phyloP scores from a whole-genome alignment of 306 rosid species.

The Citrullus mucosospermus region DNA sequence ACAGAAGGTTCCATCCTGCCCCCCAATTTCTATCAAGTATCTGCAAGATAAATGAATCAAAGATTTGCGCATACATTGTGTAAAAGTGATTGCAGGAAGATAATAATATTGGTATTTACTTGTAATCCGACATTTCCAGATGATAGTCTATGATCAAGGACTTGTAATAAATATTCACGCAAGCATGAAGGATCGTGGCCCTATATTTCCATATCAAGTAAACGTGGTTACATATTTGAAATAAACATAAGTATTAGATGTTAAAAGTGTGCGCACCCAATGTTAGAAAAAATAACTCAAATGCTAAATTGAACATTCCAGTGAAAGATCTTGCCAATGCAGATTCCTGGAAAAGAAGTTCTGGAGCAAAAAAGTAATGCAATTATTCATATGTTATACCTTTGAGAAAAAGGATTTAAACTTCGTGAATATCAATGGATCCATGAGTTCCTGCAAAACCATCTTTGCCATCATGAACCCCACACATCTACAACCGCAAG shows the following conservation, averaged over 20 bases:
- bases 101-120: conserved; percentile 24
- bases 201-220: conserved; percentile 36
- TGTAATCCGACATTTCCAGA: conserved; percentile 73
- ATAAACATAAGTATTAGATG: neutral
- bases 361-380: neutral
- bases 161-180: conserved; percentile 65
- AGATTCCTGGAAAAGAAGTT: neutral
- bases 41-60: conserved; percentile 27
- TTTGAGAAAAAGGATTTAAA: conserved; percentile 74
- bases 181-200: conserved; percentile 92
- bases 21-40: conserved; percentile 99
- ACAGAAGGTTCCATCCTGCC: conserved; percentile 95
- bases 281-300: neutral
- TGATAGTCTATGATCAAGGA: conserved; percentile 48
- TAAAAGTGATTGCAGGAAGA: conserved; percentile 12
- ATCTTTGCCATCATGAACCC: conserved; percentile 93
- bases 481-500: conserved; percentile 48
- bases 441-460: conserved; percentile 95
- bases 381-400: conserved; percentile 33
- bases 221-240: conserved; percentile 3
- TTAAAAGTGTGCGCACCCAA: neutral
- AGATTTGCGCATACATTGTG: conserved; percentile 11
- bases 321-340: neutral
- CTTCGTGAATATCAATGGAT: conserved; percentile 55
- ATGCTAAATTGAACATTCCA: neutral